phyloP scores from a whole-genome alignment of 306 rosid species.

The Datisca glomerata region DNA sequence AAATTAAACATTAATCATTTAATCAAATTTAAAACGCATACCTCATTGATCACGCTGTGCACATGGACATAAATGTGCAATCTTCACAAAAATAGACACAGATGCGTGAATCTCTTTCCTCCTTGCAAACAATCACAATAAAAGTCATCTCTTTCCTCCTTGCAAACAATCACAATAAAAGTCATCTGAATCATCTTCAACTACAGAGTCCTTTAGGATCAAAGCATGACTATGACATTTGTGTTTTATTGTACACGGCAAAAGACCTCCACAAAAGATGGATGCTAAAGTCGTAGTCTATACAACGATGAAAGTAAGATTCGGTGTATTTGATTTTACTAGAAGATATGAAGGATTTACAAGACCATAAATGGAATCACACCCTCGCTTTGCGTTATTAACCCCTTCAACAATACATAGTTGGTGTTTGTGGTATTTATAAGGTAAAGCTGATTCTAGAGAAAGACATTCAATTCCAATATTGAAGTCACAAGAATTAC shows the following conservation, averaged over 20 bases:
- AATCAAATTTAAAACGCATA: no score
- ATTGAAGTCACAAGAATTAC: neutral
- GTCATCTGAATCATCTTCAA: constrained; percentile 1
- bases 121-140: constrained; percentile 7
- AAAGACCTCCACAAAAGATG: constrained; percentile 9
- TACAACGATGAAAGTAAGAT: neutral
- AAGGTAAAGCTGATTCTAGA: neutral
- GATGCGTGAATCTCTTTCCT: neutral
- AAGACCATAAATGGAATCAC: constrained; percentile 1
- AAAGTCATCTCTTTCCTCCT: no score
- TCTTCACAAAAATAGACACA: constrained; percentile 3
- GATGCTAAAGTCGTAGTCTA: constrained; percentile 1
- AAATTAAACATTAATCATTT: no score
- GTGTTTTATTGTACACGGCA: neutral
- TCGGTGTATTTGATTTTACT: neutral
- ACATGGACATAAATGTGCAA: constrained; percentile 2
- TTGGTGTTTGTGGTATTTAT: neutral
- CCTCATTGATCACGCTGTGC: no score
- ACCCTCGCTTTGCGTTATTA: neutral
- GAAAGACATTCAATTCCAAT: neutral
- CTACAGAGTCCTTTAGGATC: neutral
- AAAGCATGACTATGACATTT: constrained; percentile 4
- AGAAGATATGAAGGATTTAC: neutral
- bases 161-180: no score
- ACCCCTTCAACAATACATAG: neutral